These are phyloP conservation scores for Bathelium albidoporum DNA, from an alignment of 495 filamentous ascomycete species.

Conservation along the genomic window DNA sequence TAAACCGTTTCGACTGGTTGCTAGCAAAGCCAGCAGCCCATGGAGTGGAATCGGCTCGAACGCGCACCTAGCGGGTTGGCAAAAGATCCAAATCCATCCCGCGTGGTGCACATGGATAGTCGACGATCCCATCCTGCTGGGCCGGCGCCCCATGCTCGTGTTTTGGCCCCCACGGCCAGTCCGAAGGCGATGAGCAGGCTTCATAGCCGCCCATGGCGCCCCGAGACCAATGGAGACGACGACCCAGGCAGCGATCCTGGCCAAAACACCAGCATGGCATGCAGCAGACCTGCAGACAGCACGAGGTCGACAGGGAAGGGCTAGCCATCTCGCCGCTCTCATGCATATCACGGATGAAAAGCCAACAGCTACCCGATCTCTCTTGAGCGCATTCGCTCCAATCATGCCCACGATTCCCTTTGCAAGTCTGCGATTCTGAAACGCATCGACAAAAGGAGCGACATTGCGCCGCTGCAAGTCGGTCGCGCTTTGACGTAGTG, in stretches of 20 bases:
- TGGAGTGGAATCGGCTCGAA: not conserved
- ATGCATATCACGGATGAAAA: conserved; percentile 1
- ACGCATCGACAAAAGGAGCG: not conserved
- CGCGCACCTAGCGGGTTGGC: not conserved
- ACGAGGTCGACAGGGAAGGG: conserved; percentile 5
- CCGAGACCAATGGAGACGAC: not conserved
- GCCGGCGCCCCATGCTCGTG: not conserved
- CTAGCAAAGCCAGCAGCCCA: not conserved
- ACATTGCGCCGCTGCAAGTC: not conserved
- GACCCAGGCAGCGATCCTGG: not conserved
- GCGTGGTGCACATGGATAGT: not conserved
- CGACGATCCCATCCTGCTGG: conserved; percentile 2
- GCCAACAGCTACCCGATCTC: not conserved
- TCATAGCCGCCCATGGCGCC: not conserved
- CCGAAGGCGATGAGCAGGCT: not conserved
- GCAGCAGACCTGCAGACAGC: not conserved
- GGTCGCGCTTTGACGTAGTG: not conserved
- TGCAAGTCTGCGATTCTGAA: not conserved
- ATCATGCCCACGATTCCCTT: not conserved
- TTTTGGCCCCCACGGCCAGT: conserved; percentile 1
- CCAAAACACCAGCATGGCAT: not conserved
- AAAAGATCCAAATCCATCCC: conserved; percentile 3
- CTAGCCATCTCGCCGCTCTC: not conserved
- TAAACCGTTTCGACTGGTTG: not conserved
- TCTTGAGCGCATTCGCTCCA: not conserved